Base-by-base conservation (phyloP, 805 yeast genomes). In the Suhomyces kilbournensis region DNA sequence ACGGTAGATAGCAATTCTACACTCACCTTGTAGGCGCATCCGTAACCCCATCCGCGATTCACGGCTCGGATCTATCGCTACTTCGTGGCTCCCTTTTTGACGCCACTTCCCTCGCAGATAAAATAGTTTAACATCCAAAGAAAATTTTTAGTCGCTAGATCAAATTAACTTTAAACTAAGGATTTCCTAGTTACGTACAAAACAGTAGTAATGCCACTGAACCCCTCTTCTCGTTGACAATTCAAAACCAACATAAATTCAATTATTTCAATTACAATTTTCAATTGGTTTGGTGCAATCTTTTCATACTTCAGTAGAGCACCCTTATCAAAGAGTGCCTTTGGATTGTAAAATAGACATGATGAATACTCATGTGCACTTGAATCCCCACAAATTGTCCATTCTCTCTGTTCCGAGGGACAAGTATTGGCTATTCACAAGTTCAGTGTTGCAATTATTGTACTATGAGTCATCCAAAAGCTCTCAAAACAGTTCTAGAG, bases 331-430 rank as follows among this genome's bases (percentile, higher is more conserved):
- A 15, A 38, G 20, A 38, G 23, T 38, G 23, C 20, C 20, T 17
- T 8, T 38, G 22, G 14, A 17, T 17, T 38, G 17, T 38, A n/a
- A 38, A 38, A 9, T 38, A 38, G n/a, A 19, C 22, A 38, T 9
- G n/a, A 38, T 74, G 76, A 72, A 69, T 62, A 76, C 77, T 34
- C 81, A 80, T 53, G 79, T 79, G 1, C 79, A 79, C 55, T 61
- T 82, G 42, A 76, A 77, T 61, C 72, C 75, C 10, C 72, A 77
- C 4, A 61, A 67, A 45, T 69, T 83, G 43, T 72, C 81, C 23
- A 70, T 83, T 23, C 68, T 83, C 51, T 80, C 86, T 2, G 75
- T 83, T 19, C 82, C 85, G 1, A 65, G 85, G 54, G 70, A 67
- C 17, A 71, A 73, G 53, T 79, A 76, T 60, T 81, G 86, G 81